These are phyloP conservation scores for Isabelozyma rhagii DNA, from an alignment of 805 yeast genomes.

Conservation along the genomic window DNA sequence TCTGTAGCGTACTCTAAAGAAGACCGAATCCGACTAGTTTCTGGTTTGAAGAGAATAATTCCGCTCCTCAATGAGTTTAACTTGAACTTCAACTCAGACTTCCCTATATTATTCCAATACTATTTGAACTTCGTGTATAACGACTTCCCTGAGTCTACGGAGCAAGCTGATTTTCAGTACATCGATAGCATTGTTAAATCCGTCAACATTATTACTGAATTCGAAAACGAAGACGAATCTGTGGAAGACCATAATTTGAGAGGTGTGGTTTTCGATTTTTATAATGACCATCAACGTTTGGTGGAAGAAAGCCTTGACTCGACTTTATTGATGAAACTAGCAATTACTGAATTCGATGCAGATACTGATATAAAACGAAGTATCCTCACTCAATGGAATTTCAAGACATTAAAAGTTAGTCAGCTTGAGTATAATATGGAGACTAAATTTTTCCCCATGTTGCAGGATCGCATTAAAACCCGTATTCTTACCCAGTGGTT, in stretches of 20 bases:
- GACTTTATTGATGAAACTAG: constrained; percentile 30
- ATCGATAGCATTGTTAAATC: constrained; percentile 14
- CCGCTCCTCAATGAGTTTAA: constrained; percentile 25
- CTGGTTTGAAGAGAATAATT: constrained; percentile 15
- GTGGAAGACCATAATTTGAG: constrained; percentile 16
- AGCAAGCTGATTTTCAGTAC: constrained; percentile 16
- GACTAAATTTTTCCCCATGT: constrained; percentile 5
- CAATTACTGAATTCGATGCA: constrained; percentile 14
- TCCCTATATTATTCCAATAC: constrained; percentile 18
- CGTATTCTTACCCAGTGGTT: constrained; percentile 11
- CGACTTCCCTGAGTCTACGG: constrained; percentile 14
- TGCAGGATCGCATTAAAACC: neutral
- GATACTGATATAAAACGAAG: constrained; percentile 1
- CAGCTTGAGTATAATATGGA: constrained; percentile 10
- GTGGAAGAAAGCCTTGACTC: constrained; percentile 6
- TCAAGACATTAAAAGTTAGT: constrained; percentile 6
- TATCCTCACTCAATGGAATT: constrained; percentile 20
- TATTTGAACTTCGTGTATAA: constrained; percentile 20
- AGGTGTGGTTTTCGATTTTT: constrained; percentile 18
- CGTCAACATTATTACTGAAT: constrained; percentile 24
- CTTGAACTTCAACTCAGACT: constrained; percentile 17
- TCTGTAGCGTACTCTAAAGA: constrained; percentile 1
- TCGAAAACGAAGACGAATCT: constrained; percentile 19
- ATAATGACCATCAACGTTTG: constrained; percentile 19
- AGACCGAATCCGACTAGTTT: constrained; percentile 12